A percentile compares a stretch with the other conserved stretches of the same genome.
Conservation (phyloP, 441 rosid species). For the Dalechampia spathulata region DNA sequence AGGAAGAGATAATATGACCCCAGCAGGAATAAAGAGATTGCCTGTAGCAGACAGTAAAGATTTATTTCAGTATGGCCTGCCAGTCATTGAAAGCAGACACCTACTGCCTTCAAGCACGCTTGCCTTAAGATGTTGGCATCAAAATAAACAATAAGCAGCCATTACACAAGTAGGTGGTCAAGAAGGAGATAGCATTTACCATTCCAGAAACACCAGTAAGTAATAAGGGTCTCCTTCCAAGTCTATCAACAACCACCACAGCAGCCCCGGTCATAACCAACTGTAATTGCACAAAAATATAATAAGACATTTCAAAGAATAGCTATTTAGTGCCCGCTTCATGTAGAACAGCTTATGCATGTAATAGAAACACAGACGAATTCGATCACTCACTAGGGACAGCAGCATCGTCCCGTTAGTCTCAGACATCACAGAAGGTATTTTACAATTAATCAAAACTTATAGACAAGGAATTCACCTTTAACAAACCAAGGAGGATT, state of each 20-base stretch:
- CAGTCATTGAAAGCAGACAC: not conserved
- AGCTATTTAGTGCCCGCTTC: not conserved
- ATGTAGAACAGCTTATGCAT: not conserved
- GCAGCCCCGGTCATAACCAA: constrained; percentile 89
- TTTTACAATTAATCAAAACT: not conserved
- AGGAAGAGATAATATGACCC: constrained; percentile 90
- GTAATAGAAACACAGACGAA: too few relatives aligned
- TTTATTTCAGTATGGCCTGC: constrained; percentile 4
- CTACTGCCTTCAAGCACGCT: not conserved
- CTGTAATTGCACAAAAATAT: constrained; percentile 28
- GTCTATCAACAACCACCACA: constrained; percentile 75
- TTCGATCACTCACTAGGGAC: too few relatives aligned
- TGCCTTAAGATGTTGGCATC: constrained; percentile 2
- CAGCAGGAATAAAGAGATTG: constrained; percentile 71
- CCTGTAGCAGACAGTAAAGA: constrained; percentile 35
- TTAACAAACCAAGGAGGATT: constrained; percentile 72
- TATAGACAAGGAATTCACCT: constrained; percentile 35
- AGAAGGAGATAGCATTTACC: constrained; percentile 33
- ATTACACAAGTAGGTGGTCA: not conserved
- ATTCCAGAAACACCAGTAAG: constrained; percentile 94
- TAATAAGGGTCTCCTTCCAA: constrained; percentile 94
- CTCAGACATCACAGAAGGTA: not conserved
- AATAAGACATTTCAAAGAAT: not conserved
- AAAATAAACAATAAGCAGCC: not conserved
- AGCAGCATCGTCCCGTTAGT: constrained; percentile 5